Conservation (phyloP, 106 monocot genomes). For the Acorus gramineus region DNA sequence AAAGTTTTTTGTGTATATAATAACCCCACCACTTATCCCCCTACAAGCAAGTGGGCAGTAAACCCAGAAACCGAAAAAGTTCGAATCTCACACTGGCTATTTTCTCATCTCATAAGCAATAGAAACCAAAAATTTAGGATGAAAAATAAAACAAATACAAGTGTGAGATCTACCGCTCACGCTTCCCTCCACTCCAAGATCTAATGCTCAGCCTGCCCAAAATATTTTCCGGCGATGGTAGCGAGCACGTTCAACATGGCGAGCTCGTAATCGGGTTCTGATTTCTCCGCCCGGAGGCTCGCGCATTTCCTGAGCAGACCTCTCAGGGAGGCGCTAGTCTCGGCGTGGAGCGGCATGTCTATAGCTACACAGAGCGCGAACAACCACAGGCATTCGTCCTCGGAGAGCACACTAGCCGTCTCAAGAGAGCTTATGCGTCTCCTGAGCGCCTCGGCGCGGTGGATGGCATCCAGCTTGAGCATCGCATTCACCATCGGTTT, state of each 20-base stretch:
- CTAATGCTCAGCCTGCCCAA: conserved; percentile 53
- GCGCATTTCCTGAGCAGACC: conserved; percentile 71
- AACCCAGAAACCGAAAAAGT: no score
- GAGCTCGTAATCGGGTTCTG: conserved; percentile 54
- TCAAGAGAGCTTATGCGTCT: conserved; percentile 41
- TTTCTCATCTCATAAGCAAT: no score
- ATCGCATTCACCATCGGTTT: conserved; percentile 38
- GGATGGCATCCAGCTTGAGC: conserved; percentile 31
- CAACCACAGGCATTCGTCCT: conserved; percentile 64
- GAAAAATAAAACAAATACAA: no score
- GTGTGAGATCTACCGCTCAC: no score
- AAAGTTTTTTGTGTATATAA: no score
- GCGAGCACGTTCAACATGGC: conserved; percentile 65
- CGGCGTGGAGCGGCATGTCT: conserved; percentile 61
- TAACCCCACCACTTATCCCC: no score
- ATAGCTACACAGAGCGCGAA: conserved; percentile 63
- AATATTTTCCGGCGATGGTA: conserved; percentile 64
- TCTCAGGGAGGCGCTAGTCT: conserved; percentile 63
- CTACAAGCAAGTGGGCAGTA: no score
- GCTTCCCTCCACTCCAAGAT: no score
- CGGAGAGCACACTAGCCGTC: conserved; percentile 25
- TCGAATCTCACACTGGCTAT: no score
- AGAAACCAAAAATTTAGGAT: no score
- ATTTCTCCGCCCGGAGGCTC: conserved; percentile 37
- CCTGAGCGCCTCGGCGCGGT: conserved; percentile 47